Conservation (phyloP, 805 yeast genomes). For the Metschnikowia lunata region DNA sequence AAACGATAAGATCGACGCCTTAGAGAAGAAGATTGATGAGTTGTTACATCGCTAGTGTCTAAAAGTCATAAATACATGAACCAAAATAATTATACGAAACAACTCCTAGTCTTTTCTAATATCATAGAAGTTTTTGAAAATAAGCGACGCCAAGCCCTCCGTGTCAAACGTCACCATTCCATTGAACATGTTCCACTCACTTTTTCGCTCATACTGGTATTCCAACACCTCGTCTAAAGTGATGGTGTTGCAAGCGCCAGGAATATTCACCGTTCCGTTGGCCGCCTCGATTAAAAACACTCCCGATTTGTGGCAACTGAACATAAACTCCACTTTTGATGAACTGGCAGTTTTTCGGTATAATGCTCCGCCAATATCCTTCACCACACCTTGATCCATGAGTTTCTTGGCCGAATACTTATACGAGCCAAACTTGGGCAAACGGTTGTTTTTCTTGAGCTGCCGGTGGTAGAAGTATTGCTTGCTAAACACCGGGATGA, state of each 20-base stretch:
- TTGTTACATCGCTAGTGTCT: constrained; percentile 20
- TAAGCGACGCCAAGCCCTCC: constrained; percentile 59
- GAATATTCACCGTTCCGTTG: constrained; percentile 62
- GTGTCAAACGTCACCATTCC: constrained; percentile 69
- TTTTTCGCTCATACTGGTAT: constrained; percentile 65
- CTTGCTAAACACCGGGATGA: constrained; percentile 56
- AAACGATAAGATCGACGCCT: constrained; percentile 52
- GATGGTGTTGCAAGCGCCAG: constrained; percentile 53
- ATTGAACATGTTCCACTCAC: constrained; percentile 54
- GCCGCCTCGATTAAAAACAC: constrained; percentile 72
- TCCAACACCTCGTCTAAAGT: constrained; percentile 69
- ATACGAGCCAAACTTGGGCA: constrained; percentile 74
- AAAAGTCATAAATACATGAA: neutral
- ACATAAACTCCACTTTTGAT: constrained; percentile 68
- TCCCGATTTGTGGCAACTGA: constrained; percentile 71
- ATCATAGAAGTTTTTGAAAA: constrained; percentile 74
- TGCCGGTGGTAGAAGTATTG: constrained; percentile 75
- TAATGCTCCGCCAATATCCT: constrained; percentile 54
- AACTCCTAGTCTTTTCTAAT: constrained; percentile 25
- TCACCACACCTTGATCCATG: constrained; percentile 64
- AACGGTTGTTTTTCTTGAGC: constrained; percentile 57
- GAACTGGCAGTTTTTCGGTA: constrained; percentile 38
- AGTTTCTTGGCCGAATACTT: constrained; percentile 73
- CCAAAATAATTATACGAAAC: neutral
- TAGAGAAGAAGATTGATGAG: constrained; percentile 60